Conservation (phyloP, 164 flowering plant genomes). For the Vitis riparia region DNA sequence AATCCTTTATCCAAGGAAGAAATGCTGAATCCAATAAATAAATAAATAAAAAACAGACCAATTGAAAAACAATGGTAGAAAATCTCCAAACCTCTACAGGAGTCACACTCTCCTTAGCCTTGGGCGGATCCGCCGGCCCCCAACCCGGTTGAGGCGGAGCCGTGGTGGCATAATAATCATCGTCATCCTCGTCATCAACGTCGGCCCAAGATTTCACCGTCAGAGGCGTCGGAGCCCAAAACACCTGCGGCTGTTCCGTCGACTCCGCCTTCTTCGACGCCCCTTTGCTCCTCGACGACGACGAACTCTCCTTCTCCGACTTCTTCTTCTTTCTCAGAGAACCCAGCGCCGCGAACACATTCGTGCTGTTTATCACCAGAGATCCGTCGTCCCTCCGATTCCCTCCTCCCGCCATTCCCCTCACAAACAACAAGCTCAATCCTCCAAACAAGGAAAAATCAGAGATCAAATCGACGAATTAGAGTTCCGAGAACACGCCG, state of each 20-base stretch:
- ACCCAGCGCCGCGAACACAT: constrained; percentile 65
- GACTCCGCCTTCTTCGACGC: constrained; percentile 29
- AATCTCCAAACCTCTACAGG: constrained; percentile 23
- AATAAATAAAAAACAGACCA: too few relatives aligned
- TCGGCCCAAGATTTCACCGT: constrained; percentile 69
- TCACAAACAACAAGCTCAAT: too few relatives aligned
- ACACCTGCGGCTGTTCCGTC: constrained; percentile 42
- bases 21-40: too few relatives aligned
- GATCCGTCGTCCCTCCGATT: constrained; percentile 51
- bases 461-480: too few relatives aligned
- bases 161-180: constrained; percentile 57
- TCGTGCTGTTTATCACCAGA: constrained; percentile 39
- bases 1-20: too few relatives aligned
- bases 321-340: constrained; percentile 62
- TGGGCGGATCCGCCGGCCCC: constrained; percentile 24
- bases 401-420: constrained; percentile 58
- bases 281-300: constrained; percentile 39
- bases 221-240: constrained; percentile 64
- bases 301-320: constrained; percentile 33
- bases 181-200: constrained; percentile 72
- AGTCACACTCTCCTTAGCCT: constrained; percentile 25
- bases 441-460: too few relatives aligned
- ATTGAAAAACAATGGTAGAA: too few relatives aligned
- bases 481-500: too few relatives aligned
- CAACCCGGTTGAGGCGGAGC: constrained; percentile 49